A percentile compares a stretch with the other conserved stretches of the same genome.
Conservation (phyloP, 768 basidiomycete species). For the Amanita jacksonii region DNA sequence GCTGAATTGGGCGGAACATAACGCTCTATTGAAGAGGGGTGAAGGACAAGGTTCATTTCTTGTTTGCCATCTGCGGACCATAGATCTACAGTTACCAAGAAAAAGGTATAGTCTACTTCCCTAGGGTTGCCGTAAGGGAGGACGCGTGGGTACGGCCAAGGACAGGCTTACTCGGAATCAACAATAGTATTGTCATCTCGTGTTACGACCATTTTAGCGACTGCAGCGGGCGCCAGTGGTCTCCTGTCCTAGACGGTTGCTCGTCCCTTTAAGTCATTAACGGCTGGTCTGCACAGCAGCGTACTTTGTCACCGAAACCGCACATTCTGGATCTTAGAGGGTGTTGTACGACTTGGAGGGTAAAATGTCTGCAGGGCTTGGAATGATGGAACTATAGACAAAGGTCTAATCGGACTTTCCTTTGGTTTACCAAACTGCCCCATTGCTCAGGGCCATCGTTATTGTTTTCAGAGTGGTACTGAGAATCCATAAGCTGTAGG, state of each 20-base stretch:
- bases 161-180: slow-evolving; percentile 59
- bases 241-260: slow-evolving; percentile 64
- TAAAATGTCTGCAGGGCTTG: slow-evolving; percentile 51
- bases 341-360: slow-evolving; percentile 79
- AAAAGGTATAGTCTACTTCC: slow-evolving; percentile 79
- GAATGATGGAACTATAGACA: slow-evolving; percentile 9
- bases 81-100: slow-evolving; percentile 86
- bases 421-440: slow-evolving; percentile 62
- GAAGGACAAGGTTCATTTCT: slow-evolving; percentile 85
- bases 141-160: neutral
- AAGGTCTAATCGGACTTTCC: slow-evolving; percentile 30
- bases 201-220: slow-evolving; percentile 74
- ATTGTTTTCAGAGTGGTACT: slow-evolving; percentile 15
- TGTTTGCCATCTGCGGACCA: slow-evolving; percentile 78
- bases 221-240: slow-evolving; percentile 84
- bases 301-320: slow-evolving; percentile 92
- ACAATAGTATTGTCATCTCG: slow-evolving; percentile 57
- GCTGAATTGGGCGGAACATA: slow-evolving; percentile 44
- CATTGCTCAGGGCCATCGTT: slow-evolving; percentile 46
- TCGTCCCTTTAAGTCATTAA: slow-evolving; percentile 11
- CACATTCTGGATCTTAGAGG: slow-evolving; percentile 91
- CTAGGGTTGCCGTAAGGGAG: slow-evolving; percentile 27
- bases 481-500: slow-evolving; percentile 26
- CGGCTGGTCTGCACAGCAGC: slow-evolving; percentile 11
- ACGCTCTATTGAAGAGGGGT: slow-evolving; percentile 73